Evolutionary conservation across 169 alveolate species (phyloP).

Genomic region (Plasmodium inui): DNA sequence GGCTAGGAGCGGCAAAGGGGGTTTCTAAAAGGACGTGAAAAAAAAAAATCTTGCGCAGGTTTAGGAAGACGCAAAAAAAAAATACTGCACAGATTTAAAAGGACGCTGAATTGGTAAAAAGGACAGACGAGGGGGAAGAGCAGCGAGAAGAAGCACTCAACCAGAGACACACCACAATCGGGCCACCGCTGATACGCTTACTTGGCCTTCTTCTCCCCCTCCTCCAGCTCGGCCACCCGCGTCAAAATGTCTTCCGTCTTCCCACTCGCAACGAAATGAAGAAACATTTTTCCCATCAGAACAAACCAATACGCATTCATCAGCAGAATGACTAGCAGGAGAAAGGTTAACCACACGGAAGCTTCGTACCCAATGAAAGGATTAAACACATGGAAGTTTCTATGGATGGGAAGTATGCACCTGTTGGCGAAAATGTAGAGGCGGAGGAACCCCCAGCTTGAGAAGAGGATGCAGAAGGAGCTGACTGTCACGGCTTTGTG

Average conservation of each 20-base stretch:
- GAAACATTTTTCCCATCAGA: slow-evolving; percentile 82
- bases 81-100: not conserved
- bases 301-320: slow-evolving; percentile 84
- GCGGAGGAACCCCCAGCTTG: slow-evolving; percentile 81
- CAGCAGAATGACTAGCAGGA: slow-evolving; percentile 77
- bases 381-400: slow-evolving; percentile 55
- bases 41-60: not conserved
- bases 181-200: not conserved
- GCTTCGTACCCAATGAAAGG: slow-evolving; percentile 75
- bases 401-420: slow-evolving; percentile 78
- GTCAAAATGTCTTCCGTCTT: slow-evolving; percentile 81
- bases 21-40: not conserved
- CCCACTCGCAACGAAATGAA: slow-evolving; percentile 81
- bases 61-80: too few species aligned
- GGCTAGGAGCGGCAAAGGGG: not conserved
- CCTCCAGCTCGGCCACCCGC: slow-evolving; percentile 79
- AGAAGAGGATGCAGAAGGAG: slow-evolving; percentile 77
- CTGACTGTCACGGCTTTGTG: slow-evolving; percentile 77
- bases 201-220: not conserved
- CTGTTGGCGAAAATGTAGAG: slow-evolving; percentile 80
- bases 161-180: too few species aligned
- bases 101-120: not conserved
- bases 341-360: slow-evolving; percentile 76
- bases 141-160: not conserved
- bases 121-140: not conserved